Conservation (phyloP, 192 early-diverging fungal genomes). For the Entophlyctis luteolus region DNA sequence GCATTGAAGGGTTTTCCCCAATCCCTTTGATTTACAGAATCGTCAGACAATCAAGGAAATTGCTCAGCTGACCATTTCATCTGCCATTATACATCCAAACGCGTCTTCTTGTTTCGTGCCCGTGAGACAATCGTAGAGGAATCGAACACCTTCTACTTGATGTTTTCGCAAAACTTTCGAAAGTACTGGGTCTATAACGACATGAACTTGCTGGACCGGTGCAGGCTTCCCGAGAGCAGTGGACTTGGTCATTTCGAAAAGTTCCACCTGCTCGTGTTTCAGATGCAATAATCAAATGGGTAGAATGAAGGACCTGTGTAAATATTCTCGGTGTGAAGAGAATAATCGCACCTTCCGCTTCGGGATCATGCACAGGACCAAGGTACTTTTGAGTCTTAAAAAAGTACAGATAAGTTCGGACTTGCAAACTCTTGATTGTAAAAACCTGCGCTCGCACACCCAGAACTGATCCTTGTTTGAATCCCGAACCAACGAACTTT, state of each 20-base stretch:
- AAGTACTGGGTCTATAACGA: constrained; percentile 76
- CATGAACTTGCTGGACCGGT: constrained; percentile 27
- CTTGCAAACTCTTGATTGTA: background rate
- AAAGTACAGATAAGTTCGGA: constrained; percentile 59
- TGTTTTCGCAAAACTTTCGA: constrained; percentile 85
- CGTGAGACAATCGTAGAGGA: constrained; percentile 91
- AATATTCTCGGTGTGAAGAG: constrained; percentile 67
- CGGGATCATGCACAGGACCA: constrained; percentile 77
- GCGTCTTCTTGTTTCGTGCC: constrained; percentile 60
- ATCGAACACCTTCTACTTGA: constrained; percentile 93
- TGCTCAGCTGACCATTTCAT: constrained; percentile 73
- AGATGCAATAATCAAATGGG: constrained; percentile 46
- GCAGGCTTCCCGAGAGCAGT: constrained; percentile 11
- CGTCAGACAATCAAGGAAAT: background rate
- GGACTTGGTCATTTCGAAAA: constrained; percentile 36
- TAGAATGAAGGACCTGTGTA: constrained; percentile 18
- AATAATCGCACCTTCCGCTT: constrained; percentile 76
- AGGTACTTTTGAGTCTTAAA: constrained; percentile 43
- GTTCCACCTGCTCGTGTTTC: constrained; percentile 28
- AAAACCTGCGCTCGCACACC: constrained; percentile 12
- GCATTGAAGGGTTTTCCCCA: constrained; percentile 60
- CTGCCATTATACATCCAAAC: constrained; percentile 98
- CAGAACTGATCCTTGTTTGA: constrained; percentile 25
- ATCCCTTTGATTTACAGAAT: constrained; percentile 31
- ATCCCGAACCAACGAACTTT: constrained; percentile 11